Base-by-base conservation (phyloP, 257 asterid species). In the Dorcoceras hygrometricum region DNA sequence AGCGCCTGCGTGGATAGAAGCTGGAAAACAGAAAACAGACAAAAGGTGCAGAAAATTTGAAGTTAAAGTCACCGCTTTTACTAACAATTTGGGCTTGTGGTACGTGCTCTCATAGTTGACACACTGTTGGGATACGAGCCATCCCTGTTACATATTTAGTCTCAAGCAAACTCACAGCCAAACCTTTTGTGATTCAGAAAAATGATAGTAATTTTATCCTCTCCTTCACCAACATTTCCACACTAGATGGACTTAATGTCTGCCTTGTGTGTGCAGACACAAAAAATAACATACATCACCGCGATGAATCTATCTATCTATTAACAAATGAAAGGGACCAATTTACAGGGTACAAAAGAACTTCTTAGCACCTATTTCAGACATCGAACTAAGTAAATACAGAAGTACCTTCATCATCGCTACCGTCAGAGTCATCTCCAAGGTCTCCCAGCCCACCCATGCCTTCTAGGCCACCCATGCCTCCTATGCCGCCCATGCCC, bases 361-460 rank as follows among this genome's bases (percentile, higher is more conserved):
- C 55, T 8, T 12, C 57, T 12, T 1, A 62, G 39, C 16, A 54
- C 18, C 48, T 55, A 0, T 54, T 9, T 43, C 53, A 10, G 19
- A 0, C 10, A 24, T 20, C 1, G 19, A 12, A 27, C 39, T 23
- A 23, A 51, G 36, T 27, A 69, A 54, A 3, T 0, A 3, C 26
- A 26, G 27, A 27, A 59, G 66, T 89, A 91, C 98, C 98, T 85
- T 89, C 98, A 51, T 91, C 96, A 29, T 89, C 97, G 54, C 91
- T 86, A 31, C 85, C 93, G 8, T 90, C 97, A 56, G 80, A 79
- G 71, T 86, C 94, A 57, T 84, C 88, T n/a, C 88, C 90, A 82
- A 81, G 71, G 34, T 78, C 86, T 3, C 82, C 90, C 67, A 84
- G 61, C 29, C 79, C 84, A 0, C 81, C 73, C 87, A 80, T 62